Base-by-base conservation (phyloP, 148 eudicot species). In the Amaranthus hypochondriacus region DNA sequence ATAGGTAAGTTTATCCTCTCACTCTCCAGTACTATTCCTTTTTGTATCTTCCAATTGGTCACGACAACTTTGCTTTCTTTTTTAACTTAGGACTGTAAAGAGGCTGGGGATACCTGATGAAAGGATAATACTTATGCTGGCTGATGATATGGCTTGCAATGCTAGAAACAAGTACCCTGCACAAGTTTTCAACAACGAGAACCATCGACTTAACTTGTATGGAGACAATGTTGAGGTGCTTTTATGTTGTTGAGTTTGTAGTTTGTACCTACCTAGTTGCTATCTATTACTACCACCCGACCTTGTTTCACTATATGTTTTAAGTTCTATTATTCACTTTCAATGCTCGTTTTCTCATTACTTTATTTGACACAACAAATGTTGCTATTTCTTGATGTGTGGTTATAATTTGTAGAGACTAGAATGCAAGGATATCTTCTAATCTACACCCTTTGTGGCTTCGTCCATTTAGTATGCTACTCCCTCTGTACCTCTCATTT, bases 121-220 rank as follows among this genome's bases (percentile, higher is more conserved):
- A 78, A 91, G 98, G 80, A 94, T 92, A 64, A 92, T 94, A 75
- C 93, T 94, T 73, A 94, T 94, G 98, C 74, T 94, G 77, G 97
- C 98, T 75, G 98, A 94, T 88, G 98, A 94, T 79, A 94, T 94
- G 98, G 98, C 97, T 70, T 94, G 98, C 87, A 94, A 94, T 85
- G 81, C 98, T 56, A 86, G 98, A 77, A 94, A 94, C 81, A 94
- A 92, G 78, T 88, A 89, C 78, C 97, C 98, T 77, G 98, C 98
- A 43, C 98, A 91, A 83, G 98, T 94, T 73, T 94, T 94, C 83
- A 94, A 94, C 89, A 94, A 94, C 83, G 97, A 94, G 78, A 94
- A 94, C 74, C 98, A 94, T 79, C 82, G 81, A 73, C 97, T 92
- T 73, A 94, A 94, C 77, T 83, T 94, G 86, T 94, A 94, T 78